A percentile compares a stretch with the other conserved stretches of the same genome.
These are phyloP conservation scores for Arabis alpina DNA, from an alignment of 345 rosid species.

Conservation along the genomic window DNA sequence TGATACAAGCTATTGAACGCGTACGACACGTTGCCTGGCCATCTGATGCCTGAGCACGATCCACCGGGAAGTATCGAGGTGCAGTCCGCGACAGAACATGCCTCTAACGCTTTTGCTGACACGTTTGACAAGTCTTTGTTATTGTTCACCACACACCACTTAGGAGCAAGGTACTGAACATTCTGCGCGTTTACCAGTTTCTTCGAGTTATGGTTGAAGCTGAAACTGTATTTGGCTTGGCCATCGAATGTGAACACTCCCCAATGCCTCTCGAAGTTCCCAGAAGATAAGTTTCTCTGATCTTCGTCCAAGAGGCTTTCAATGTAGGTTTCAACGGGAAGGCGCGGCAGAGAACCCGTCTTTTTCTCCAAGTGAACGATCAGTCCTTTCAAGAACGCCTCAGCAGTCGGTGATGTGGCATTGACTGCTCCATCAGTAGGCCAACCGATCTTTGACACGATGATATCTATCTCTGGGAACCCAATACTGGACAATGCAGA, in stretches of 20 bases:
- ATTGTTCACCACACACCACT: constrained; percentile 88
- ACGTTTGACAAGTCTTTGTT: constrained; percentile 76
- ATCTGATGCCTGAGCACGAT: constrained; percentile 68
- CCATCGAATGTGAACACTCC: constrained; percentile 94
- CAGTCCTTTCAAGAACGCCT: constrained; percentile 66
- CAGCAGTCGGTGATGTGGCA: constrained; percentile 64
- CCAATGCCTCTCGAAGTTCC: constrained; percentile 91
- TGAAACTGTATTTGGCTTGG: constrained; percentile 76
- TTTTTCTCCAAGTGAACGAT: constrained; percentile 65
- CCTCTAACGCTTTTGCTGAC: constrained; percentile 59
- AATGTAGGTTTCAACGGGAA: constrained; percentile 66
- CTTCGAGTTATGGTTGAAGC: constrained; percentile 62
- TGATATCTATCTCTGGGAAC: constrained; percentile 63
- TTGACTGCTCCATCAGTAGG: constrained; percentile 90
- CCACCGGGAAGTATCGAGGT: constrained; percentile 73
- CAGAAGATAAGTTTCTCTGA: constrained; percentile 55
- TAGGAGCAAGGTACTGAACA: constrained; percentile 72
- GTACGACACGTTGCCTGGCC: constrained; percentile 84
- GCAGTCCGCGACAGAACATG: constrained; percentile 76
- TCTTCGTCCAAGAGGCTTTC: constrained; percentile 84
- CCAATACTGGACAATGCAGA: constrained; percentile 67
- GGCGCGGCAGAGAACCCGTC: constrained; percentile 61
- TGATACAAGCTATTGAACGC: constrained; percentile 91
- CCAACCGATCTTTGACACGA: constrained; percentile 85
- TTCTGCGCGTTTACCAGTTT: constrained; percentile 63